Percentiles rank a stretch among this genome's conserved stretches.
Evolutionary conservation across 176 grass and related monocot species (phyloP).

Genomic region (Sorghum bicolor): DNA sequence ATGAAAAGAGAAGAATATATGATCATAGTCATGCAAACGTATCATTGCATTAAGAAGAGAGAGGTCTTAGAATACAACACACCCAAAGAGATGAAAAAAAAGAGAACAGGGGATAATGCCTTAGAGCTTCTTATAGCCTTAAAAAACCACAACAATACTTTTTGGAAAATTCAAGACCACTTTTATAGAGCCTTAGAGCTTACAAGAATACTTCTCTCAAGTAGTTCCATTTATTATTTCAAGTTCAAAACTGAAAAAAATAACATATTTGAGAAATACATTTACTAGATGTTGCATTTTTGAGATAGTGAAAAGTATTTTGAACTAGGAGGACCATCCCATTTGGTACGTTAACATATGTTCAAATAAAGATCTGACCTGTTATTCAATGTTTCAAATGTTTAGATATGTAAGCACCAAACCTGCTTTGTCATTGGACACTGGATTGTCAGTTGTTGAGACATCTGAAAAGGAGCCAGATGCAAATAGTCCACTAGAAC

Average conservation of each 20-base stretch:
- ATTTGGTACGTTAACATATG: background rate
- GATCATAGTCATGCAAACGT: background rate
- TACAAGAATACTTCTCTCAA: too few relatives aligned
- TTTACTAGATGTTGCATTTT: background rate
- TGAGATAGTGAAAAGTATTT: background rate
- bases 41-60: too few relatives aligned
- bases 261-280: background rate
- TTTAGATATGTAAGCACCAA: background rate
- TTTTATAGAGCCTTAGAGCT: too few relatives aligned
- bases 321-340: background rate
- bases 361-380: background rate
- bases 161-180: too few relatives aligned
- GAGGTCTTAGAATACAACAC: too few relatives aligned
- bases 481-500: constrained; percentile 25
- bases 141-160: too few relatives aligned
- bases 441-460: background rate
- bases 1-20: background rate
- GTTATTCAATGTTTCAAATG: background rate
- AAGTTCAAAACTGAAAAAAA: background rate
- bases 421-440: constrained; percentile 33
- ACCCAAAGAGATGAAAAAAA: too few relatives aligned
- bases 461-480: constrained; percentile 3
- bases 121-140: too few relatives aligned
- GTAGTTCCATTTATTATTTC: too few relatives aligned
- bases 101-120: too few relatives aligned